phyloP scores from a whole-genome alignment of 2,329 filamentous ascomycete genomes.

The Fusarium neocosmosporiellum region DNA sequence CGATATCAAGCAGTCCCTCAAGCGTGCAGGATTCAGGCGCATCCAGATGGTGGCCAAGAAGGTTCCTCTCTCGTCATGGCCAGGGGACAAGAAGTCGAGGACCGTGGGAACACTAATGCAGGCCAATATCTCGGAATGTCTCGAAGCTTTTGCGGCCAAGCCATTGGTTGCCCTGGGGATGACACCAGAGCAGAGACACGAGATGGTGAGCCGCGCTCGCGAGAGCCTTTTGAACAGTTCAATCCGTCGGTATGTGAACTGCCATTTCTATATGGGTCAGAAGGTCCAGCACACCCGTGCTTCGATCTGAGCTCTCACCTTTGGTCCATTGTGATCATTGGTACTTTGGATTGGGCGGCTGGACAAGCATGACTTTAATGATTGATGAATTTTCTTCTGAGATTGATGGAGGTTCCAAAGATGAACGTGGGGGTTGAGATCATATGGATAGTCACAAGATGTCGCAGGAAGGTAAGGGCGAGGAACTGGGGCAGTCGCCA shows the following conservation, averaged over 20 bases:
- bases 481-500: not conserved
- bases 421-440: not conserved
- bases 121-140: constrained; percentile 53
- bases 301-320: not conserved
- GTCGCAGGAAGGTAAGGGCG: not conserved
- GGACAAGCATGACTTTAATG: not conserved
- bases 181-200: constrained; percentile 48
- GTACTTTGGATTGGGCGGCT: not conserved
- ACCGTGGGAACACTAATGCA: constrained; percentile 59
- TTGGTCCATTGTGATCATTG: not conserved
- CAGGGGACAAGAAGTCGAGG: constrained; percentile 53
- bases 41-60: constrained; percentile 56
- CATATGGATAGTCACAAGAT: not conserved
- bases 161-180: constrained; percentile 54
- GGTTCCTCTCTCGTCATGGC: constrained; percentile 60
- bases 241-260: constrained; percentile 57
- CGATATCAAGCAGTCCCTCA: constrained; percentile 51
- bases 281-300: constrained; percentile 42
- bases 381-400: not conserved
- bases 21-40: constrained; percentile 57
- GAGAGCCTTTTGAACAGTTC: constrained; percentile 49
- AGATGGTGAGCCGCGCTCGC: constrained; percentile 46
- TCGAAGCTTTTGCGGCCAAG: constrained; percentile 56
- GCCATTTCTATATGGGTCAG: constrained; percentile 57
- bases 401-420: not conserved